These are phyloP conservation scores for Fusarium subtropicale DNA, from an alignment of 2,329 filamentous ascomycete genomes.

Conservation along the genomic window DNA sequence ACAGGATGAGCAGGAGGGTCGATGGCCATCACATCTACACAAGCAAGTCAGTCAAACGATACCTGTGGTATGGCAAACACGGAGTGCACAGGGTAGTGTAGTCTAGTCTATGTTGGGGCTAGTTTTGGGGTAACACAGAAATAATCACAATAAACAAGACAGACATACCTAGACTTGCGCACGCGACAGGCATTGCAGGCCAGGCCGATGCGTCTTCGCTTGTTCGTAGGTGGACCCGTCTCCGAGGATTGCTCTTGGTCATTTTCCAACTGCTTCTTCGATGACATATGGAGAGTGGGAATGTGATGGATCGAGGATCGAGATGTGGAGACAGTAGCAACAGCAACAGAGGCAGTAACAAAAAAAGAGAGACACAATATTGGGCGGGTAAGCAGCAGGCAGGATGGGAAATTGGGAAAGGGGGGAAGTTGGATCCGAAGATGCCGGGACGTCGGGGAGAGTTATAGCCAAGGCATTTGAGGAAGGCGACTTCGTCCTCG, in stretches of 20 bases:
- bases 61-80: no score
- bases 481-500: no score
- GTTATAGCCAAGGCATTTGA: background rate
- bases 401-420: background rate
- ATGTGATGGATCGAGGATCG: background rate
- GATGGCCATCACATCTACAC: background rate
- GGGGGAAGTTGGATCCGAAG: background rate
- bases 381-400: background rate
- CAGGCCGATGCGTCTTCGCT: background rate
- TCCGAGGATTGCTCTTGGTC: background rate
- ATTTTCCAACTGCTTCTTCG: background rate
- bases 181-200: background rate
- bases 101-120: no score
- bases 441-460: conserved; percentile 2
- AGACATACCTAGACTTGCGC: conserved; percentile 2
- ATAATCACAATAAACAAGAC: no score
- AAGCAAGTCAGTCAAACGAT: background rate
- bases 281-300: background rate
- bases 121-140: no score
- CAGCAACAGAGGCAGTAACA: no score
- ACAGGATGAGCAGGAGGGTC: background rate
- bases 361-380: no score
- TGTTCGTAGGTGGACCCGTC: background rate
- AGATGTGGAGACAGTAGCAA: background rate
- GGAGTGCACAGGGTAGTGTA: accelerated